Percentiles rank a stretch among this genome's conserved stretches.
Conservation (phyloP, 352 stramenopile species). For the Plasmopara halstedii region DNA sequence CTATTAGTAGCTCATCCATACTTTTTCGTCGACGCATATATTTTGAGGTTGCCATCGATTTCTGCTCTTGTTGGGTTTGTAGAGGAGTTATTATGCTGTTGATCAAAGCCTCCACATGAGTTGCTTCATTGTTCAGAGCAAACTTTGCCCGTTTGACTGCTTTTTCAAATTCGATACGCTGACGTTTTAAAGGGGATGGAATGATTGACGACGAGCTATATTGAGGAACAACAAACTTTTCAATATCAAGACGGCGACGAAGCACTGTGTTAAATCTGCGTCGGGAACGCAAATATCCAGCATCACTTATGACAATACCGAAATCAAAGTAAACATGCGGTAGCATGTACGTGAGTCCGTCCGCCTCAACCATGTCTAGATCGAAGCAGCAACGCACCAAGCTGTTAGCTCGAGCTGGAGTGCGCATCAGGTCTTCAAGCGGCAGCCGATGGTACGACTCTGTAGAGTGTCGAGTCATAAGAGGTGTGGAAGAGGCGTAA, state of each 20-base stretch:
- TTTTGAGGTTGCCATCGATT: conserved; percentile 2
- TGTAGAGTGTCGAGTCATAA: conserved; percentile 4
- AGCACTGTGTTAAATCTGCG: conserved; percentile 46
- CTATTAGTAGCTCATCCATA: conserved; percentile 28
- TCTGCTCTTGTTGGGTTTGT: conserved; percentile 1
- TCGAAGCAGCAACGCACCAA: conserved; percentile 36
- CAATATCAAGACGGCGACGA: conserved; percentile 39
- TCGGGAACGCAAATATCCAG: conserved; percentile 40
- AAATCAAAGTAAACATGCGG: conserved; percentile 55
- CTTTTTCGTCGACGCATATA: conserved; percentile 59
- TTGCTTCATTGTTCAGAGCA: conserved; percentile 7
- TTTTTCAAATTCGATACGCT: not conserved
- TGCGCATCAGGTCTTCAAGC: conserved; percentile 41
- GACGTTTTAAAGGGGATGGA: conserved; percentile 6
- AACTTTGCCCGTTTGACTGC: conserved; percentile 5
- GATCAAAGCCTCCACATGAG: not conserved
- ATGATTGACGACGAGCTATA: conserved; percentile 1
- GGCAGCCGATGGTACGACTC: conserved; percentile 38
- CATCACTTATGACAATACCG: conserved; percentile 33
- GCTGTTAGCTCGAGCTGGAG: conserved; percentile 39
- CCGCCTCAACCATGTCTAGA: conserved; percentile 26
- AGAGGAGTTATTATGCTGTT: conserved; percentile 5
- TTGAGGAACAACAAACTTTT: conserved; percentile 34
- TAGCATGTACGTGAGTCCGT: conserved; percentile 34
- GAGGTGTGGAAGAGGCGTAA: conserved; percentile 1